These are phyloP conservation scores for Salix viminalis DNA, from an alignment of 345 rosid species.

Conservation along the genomic window DNA sequence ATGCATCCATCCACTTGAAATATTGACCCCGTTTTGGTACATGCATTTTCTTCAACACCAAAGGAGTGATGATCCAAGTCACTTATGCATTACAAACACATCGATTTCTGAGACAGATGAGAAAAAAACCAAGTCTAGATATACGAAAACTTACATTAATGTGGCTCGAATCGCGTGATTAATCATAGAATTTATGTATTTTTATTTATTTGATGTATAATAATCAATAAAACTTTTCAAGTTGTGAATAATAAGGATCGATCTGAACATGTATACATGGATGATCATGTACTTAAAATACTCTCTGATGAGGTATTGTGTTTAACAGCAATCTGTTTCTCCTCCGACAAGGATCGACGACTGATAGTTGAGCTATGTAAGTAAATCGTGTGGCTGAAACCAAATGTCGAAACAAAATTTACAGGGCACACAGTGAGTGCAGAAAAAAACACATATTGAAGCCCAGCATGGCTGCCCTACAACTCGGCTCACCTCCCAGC, in stretches of 20 bases:
- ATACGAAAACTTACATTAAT: too few relatives aligned
- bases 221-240: too few relatives aligned
- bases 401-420: neutral
- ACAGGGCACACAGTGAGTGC: neutral
- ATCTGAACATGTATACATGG: neutral
- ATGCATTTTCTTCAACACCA: neutral
- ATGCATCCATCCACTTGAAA: neutral
- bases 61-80: neutral
- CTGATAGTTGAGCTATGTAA: neutral
- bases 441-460: neutral
- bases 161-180: neutral
- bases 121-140: too few relatives aligned
- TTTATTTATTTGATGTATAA: too few relatives aligned
- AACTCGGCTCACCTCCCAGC: constrained; percentile 17
- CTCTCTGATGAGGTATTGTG: neutral
- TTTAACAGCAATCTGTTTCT: too few relatives aligned
- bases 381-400: too few relatives aligned
- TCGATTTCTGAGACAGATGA: too few relatives aligned
- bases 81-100: too few relatives aligned
- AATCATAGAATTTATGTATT: too few relatives aligned
- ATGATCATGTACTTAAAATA: neutral
- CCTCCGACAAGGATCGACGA: neutral
- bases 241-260: too few relatives aligned
- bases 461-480: constrained; percentile 21
- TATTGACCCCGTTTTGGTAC: neutral